Evolutionary conservation across 257 asterid genomes (phyloP).

Genomic region (Oldenlandia corymbosa): DNA sequence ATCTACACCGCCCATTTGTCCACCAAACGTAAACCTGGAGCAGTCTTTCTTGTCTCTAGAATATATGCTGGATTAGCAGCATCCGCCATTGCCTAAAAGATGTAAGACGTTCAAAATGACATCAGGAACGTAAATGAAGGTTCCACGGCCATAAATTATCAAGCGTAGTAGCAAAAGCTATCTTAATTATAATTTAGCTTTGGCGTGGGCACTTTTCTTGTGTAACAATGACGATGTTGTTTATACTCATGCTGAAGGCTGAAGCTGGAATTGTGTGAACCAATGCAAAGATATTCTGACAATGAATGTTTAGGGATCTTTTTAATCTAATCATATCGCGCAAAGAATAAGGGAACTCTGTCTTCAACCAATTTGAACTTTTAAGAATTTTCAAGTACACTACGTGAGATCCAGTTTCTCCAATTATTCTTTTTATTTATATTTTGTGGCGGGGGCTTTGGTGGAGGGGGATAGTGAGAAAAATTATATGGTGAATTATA

Average conservation of each 20-base stretch:
- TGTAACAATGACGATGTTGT: not conserved
- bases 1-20: conserved; percentile 99
- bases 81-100: conserved; percentile 83
- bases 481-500: too few species aligned
- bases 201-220: not conserved
- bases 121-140: not conserved
- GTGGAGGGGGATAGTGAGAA: too few species aligned
- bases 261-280: too few species aligned
- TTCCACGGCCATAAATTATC: not conserved
- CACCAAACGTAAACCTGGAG: conserved; percentile 92
- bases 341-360: not conserved
- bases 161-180: not conserved
- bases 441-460: too few species aligned
- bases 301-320: not conserved
- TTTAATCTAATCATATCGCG: not conserved
- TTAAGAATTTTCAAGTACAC: not conserved
- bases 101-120: not conserved
- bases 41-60: conserved; percentile 93
- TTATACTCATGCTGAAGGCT: too few species aligned
- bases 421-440: too few species aligned
- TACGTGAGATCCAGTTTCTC: not conserved
- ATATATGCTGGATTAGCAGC: conserved; percentile 88
- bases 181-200: not conserved
- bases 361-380: not conserved
- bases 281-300: too few species aligned